Evolutionary conservation across 2,329 filamentous ascomycete genomes (phyloP).

Genomic region (Paradendryphiella salina): DNA sequence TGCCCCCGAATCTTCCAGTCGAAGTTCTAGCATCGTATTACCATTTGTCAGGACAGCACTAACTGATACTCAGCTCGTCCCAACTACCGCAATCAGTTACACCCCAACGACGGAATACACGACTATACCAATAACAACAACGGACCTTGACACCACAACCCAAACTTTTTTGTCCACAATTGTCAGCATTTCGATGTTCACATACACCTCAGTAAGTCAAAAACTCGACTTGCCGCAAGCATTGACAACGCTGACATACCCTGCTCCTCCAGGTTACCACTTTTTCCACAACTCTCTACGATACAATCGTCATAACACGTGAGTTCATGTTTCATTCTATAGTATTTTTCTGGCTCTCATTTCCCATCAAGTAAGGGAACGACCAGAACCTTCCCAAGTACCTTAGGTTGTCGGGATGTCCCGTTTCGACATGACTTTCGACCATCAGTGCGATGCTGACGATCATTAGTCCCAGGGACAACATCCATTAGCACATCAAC

Average conservation of each 20-base stretch:
- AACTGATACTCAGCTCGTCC: slow-evolving; percentile 12
- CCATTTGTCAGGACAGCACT: background rate
- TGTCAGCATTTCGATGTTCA: slow-evolving; percentile 23
- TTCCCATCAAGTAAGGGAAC: background rate
- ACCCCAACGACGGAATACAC: slow-evolving; percentile 16
- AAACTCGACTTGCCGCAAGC: background rate
- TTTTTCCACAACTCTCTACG: slow-evolving; percentile 5
- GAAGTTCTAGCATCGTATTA: background rate
- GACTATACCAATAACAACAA: slow-evolving; percentile 14
- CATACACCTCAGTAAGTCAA: slow-evolving; percentile 16
- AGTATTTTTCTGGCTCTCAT: background rate
- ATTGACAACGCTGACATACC: background rate
- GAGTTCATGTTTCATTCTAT: background rate
- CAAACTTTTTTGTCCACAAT: slow-evolving; percentile 21
- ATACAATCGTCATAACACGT: slow-evolving; percentile 7
- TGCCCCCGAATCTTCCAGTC: background rate
- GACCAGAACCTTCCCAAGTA: background rate
- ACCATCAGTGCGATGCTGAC: background rate
- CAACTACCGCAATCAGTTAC: slow-evolving; percentile 20
- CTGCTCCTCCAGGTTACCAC: slow-evolving; percentile 4
- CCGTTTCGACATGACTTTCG: background rate
- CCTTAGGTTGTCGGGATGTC: background rate
- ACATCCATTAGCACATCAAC: slow-evolving; percentile 17
- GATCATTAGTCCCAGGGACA: slow-evolving; percentile 9
- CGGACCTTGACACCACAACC: slow-evolving; percentile 11